Evolutionary conservation across 495 filamentous ascomycete species (phyloP).

Genomic region (Daldinia childiae): DNA sequence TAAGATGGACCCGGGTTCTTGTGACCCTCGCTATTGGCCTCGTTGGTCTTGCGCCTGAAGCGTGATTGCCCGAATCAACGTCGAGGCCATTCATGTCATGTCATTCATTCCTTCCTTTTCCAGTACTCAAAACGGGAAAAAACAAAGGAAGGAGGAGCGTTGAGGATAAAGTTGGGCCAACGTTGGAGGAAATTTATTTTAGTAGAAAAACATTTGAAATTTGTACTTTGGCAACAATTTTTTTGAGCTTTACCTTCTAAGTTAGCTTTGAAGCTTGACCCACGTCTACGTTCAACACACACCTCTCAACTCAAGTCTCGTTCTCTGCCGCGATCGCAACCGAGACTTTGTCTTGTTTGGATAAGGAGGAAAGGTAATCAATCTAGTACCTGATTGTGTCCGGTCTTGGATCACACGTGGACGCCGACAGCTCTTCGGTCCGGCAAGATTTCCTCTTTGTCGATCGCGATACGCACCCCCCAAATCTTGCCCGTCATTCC

Average conservation of each 20-base stretch:
- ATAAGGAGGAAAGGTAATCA: constrained; percentile 17
- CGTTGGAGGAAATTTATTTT: constrained; percentile 25
- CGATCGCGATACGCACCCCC: constrained; percentile 43
- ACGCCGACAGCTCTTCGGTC: constrained; percentile 38
- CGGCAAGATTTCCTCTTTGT: constrained; percentile 38
- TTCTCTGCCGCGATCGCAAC: constrained; percentile 40
- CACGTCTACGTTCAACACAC: constrained; percentile 2
- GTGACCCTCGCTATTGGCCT: constrained; percentile 37
- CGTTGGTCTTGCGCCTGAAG: constrained; percentile 34
- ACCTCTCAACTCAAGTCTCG: background rate
- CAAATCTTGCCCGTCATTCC: constrained; percentile 25
- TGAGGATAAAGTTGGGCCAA: constrained; percentile 2
- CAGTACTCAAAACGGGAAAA: constrained; percentile 35
- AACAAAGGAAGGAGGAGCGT: constrained; percentile 22
- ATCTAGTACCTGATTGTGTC: constrained; percentile 24
- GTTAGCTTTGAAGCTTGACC: background rate
- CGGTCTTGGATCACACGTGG: constrained; percentile 40
- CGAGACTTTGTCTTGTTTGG: constrained; percentile 40
- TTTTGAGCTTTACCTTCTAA: background rate
- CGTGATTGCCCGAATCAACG: constrained; percentile 45
- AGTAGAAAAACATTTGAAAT: constrained; percentile 26
- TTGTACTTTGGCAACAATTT: constrained; percentile 10
- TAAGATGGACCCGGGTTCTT: constrained; percentile 38
- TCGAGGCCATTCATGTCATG: constrained; percentile 32
- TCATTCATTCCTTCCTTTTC: constrained; percentile 42